Percentiles rank a stretch among this genome's conserved stretches.
Conservation (phyloP, 352 stramenopile species). For the Phytophthora pluvialis region DNA sequence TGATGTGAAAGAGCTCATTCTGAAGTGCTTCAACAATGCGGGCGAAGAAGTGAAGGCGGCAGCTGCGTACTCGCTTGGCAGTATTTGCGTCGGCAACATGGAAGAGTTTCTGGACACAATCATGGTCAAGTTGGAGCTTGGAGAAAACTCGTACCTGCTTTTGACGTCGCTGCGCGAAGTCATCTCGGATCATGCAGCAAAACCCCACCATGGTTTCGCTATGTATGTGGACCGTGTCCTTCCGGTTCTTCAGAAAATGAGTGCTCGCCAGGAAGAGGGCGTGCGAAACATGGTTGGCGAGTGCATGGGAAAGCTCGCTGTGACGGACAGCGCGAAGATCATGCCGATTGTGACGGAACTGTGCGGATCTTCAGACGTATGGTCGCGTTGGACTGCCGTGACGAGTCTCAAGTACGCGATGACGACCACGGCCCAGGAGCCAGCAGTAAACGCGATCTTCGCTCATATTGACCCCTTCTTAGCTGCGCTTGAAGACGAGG, state of each 20-base stretch:
- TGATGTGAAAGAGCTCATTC: constrained; percentile 91
- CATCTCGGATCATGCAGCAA: constrained; percentile 87
- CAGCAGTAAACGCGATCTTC: constrained; percentile 57
- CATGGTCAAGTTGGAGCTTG: constrained; percentile 91
- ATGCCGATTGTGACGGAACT: constrained; percentile 91
- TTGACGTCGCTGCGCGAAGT: constrained; percentile 96
- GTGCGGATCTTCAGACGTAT: constrained; percentile 58
- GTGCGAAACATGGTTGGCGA: constrained; percentile 98
- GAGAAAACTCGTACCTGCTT: constrained; percentile 96
- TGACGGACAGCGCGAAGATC: constrained; percentile 90
- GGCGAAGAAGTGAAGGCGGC: constrained; percentile 97
- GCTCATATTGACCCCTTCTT: constrained; percentile 91
- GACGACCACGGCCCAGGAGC: constrained; percentile 43
- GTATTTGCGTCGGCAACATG: constrained; percentile 95
- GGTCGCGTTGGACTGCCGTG: constrained; percentile 90
- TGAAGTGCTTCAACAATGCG: constrained; percentile 86
- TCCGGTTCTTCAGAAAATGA: constrained; percentile 94
- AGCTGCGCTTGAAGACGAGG: constrained; percentile 93
- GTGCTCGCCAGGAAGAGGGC: constrained; percentile 93
- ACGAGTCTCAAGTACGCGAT: constrained; percentile 94
- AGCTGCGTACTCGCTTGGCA: constrained; percentile 96
- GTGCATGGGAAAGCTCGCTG: constrained; percentile 95
- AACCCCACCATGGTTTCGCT: constrained; percentile 74
- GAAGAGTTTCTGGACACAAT: constrained; percentile 91
- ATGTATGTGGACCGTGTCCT: constrained; percentile 91